Percentiles rank a stretch among this genome's conserved stretches.
phyloP scores from a whole-genome alignment of 805 yeast genomes.

The Starmera pachycereana region DNA sequence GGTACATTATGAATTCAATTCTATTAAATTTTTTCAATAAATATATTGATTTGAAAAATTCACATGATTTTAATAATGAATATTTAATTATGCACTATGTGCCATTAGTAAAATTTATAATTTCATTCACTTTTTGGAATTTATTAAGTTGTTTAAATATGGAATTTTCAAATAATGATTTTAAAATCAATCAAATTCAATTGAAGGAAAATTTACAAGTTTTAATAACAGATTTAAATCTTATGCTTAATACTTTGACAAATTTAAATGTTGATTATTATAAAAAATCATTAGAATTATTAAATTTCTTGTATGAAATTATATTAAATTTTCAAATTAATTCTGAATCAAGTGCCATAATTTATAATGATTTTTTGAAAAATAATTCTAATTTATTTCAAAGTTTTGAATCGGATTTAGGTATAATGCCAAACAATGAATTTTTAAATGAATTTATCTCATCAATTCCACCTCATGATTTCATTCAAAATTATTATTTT shows the following conservation, averaged over 20 bases:
- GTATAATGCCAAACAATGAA: conserved; percentile 14
- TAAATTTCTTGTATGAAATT: not conserved
- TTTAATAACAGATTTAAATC: not conserved
- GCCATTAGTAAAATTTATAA: conserved; percentile 7
- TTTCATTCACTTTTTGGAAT: conserved; percentile 6
- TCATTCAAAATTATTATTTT: not conserved
- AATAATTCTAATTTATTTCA: conserved; percentile 4
- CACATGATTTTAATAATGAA: conserved; percentile 2
- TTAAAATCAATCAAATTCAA: not conserved
- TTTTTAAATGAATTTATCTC: conserved; percentile 13
- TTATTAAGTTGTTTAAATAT: conserved; percentile 4
- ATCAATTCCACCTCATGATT: conserved; percentile 6
- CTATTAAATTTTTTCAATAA: conserved; percentile 12
- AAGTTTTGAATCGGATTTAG: conserved; percentile 9
- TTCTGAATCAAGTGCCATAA: not conserved
- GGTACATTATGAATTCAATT: conserved; percentile 15
- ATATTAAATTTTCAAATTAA: not conserved
- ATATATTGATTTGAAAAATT: conserved; percentile 8
- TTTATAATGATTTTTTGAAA: not conserved
- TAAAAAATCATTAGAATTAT: conserved; percentile 4
- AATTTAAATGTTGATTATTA: conserved; percentile 2
- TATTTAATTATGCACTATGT: conserved; percentile 2
- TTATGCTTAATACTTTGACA: not conserved
- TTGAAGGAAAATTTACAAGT: not conserved
- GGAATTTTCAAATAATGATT: not conserved